A percentile compares a stretch with the other conserved stretches of the same genome.
Evolutionary conservation across 2,329 filamentous ascomycete species (phyloP).

Genomic region (Fragosphaeria purpurea): DNA sequence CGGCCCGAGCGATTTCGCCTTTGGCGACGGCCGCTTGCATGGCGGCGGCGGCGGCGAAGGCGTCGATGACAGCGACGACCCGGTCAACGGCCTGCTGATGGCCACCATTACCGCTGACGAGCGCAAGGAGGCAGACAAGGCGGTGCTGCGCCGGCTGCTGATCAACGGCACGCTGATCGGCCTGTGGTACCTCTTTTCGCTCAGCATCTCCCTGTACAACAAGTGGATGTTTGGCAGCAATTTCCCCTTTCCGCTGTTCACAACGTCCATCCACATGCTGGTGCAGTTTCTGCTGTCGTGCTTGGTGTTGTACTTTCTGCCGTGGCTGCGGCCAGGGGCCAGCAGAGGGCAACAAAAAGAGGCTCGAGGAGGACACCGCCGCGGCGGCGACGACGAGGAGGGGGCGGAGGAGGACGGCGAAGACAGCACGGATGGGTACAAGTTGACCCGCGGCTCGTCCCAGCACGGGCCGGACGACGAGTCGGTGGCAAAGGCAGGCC

Average conservation of each 20-base stretch:
- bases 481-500: conserved; percentile 37
- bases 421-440: conserved; percentile 24
- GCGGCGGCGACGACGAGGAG: conserved; percentile 28
- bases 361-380: conserved; percentile 44
- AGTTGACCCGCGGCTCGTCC: conserved; percentile 35
- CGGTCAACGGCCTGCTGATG: background rate
- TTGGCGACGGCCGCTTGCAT: background rate
- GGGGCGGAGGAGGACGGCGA: conserved; percentile 36
- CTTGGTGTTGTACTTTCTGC: conserved; percentile 70
- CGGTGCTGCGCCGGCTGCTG: conserved; percentile 56
- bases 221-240: conserved; percentile 99
- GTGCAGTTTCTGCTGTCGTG: conserved; percentile 80
- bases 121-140: conserved; percentile 65
- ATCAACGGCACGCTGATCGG: conserved; percentile 75
- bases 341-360: conserved; percentile 35
- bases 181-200: conserved; percentile 83
- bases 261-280: conserved; percentile 88
- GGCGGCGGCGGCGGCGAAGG: no score
- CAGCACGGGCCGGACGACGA: conserved; percentile 24
- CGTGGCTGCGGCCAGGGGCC: conserved; percentile 57
- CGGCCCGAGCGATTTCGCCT: conserved; percentile 27
- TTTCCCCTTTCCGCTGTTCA: conserved; percentile 92
- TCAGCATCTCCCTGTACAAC: conserved; percentile 94
- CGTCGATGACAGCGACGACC: background rate
- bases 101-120: conserved; percentile 54